phyloP scores from a whole-genome alignment of 352 stramenopile genomes.

The Bremia lactucae region DNA sequence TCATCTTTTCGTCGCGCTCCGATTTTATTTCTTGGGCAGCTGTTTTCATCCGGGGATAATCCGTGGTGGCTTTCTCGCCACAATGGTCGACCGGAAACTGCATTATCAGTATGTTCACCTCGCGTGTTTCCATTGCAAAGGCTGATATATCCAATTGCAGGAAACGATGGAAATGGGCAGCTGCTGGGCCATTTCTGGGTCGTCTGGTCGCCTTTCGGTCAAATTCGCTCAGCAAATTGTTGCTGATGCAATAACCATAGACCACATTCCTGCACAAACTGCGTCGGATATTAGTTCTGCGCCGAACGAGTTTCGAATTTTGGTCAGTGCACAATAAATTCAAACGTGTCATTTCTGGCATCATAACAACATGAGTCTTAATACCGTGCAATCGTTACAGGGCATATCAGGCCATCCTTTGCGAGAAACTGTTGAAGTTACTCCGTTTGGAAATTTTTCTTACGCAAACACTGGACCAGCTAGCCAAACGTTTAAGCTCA shows the following conservation, averaged over 20 bases:
- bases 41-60: conserved; percentile 38
- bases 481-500: conserved; percentile 62
- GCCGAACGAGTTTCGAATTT: conserved; percentile 48
- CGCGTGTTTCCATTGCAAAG: not conserved
- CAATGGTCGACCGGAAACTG: conserved; percentile 64
- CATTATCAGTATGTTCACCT: conserved; percentile 46
- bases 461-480: conserved; percentile 39
- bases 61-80: conserved; percentile 71
- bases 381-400: conserved; percentile 13
- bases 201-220: conserved; percentile 57
- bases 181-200: conserved; percentile 61
- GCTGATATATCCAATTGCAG: conserved; percentile 15
- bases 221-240: conserved; percentile 60
- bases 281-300: conserved; percentile 63
- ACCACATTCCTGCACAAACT: conserved; percentile 67
- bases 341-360: not conserved
- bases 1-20: conserved; percentile 32
- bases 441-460: conserved; percentile 68
- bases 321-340: conserved; percentile 24
- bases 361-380: not conserved
- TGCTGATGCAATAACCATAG: conserved; percentile 56
- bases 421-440: conserved; percentile 32
- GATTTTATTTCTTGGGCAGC: conserved; percentile 23
- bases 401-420: conserved; percentile 33
- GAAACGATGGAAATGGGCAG: conserved; percentile 80